Evolutionary conservation across 192 early-diverging fungal genomes (phyloP), one percentile per base, ranked within the genome.

Genomic region (Coemansia sp.): DNA sequence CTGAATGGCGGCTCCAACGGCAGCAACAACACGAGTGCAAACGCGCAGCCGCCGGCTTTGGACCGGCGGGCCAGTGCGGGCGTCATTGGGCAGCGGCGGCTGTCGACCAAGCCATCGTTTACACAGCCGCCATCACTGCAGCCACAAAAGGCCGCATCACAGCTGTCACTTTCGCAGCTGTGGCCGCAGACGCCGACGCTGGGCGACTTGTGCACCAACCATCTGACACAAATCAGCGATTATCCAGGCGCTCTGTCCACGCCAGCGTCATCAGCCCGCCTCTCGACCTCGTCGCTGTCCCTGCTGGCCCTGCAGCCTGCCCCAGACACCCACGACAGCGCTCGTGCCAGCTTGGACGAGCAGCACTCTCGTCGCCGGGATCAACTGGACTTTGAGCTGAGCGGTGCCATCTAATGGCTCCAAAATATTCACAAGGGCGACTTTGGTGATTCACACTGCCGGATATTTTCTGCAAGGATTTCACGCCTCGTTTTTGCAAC

Each of bases 41-140:
- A 52, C 8, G 38, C 49, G 0, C 61, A 58, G 48, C 64, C 56
- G 45, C 67, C 68, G 6, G 37, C 56, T 22, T 69, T 81, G 15
- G 73, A 81, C 32, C 57, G 78, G 24, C 65, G 78, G 1, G 72
- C 78, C 9, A 81, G 78, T 25, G 78, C 66, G 11, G 78, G 78
- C 22, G 78, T 81, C 45, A 81, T 81, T 60, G 78, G 78, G 10
- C 72, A 81, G 73, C 78, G 72, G 52, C 65, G 73, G 15, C 78
- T 81, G 35, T 81, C 78, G 9, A 63, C 52, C 35, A 80, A 80
- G 53, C 59, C 72, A 1, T 80, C 77, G 15, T 75, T 81, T 43
- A 57, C 56, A 5, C 72, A 72, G 38, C 70, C 63, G 54, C 63
- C 56, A 19, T 6, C 19, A 22, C 14, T n/a, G 11, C 55, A 54